Percentiles rank a stretch among this genome's conserved stretches.
These are phyloP conservation scores for Groenewaldozyma auringiensis DNA, from an alignment of 1,139 yeast species.

Conservation along the genomic window DNA sequence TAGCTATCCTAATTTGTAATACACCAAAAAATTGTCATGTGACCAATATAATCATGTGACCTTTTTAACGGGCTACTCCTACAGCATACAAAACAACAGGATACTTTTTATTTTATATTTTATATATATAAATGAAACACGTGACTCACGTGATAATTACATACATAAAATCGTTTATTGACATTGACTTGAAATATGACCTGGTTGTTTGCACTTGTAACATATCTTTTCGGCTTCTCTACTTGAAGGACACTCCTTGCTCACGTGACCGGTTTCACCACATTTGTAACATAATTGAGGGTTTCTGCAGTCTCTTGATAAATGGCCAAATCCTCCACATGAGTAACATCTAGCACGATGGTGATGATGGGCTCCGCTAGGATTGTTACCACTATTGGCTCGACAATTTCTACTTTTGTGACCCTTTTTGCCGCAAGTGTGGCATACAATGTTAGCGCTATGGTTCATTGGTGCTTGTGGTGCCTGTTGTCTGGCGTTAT, in stretches of 20 bases:
- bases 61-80: too few relatives aligned
- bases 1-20: too few relatives aligned
- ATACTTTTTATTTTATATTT: too few relatives aligned
- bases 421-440: conserved; percentile 90
- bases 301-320: conserved; percentile 31
- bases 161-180: conserved; percentile 22
- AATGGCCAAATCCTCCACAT: conserved; percentile 84
- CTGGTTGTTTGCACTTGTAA: conserved; percentile 87
- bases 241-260: conserved; percentile 69
- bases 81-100: too few relatives aligned
- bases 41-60: too few relatives aligned
- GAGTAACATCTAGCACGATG: conserved; percentile 52
- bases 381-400: background rate
- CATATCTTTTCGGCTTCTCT: conserved; percentile 54
- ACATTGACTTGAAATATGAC: conserved; percentile 84
- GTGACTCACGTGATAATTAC: background rate
- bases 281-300: conserved; percentile 78
- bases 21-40: too few relatives aligned
- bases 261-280: conserved; percentile 83
- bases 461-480: background rate
- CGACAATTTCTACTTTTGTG: conserved; percentile 87
- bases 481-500: too few relatives aligned
- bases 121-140: too few relatives aligned
- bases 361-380: background rate
- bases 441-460: conserved; percentile 49